These are phyloP conservation scores for Ogataea kodamae DNA, from an alignment of 805 yeast genomes.

Conservation along the genomic window DNA sequence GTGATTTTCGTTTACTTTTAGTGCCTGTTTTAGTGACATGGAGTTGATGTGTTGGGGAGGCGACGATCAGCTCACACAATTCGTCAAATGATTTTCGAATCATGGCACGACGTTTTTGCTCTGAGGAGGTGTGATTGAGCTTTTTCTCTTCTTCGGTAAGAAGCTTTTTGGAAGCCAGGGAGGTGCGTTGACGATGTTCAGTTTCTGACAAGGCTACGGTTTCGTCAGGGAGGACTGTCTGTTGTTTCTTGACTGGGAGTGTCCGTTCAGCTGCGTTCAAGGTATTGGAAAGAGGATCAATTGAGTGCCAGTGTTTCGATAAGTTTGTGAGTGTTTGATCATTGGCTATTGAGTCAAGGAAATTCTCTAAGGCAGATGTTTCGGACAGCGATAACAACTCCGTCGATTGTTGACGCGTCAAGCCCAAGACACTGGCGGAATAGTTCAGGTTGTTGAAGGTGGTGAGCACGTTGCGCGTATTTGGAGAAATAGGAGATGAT, in stretches of 20 bases:
- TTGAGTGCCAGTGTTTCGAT: constrained; percentile 33
- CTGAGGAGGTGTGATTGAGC: constrained; percentile 38
- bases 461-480: constrained; percentile 30
- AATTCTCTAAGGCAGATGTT: constrained; percentile 33
- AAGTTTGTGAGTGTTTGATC: constrained; percentile 28
- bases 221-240: background rate
- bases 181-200: constrained; percentile 2
- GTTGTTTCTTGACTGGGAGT: too few species aligned
- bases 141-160: constrained; percentile 35
- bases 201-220: constrained; percentile 7
- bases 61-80: constrained; percentile 28
- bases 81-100: constrained; percentile 38
- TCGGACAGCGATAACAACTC: constrained; percentile 35
- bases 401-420: constrained; percentile 13
- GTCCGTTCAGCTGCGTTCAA: too few species aligned
- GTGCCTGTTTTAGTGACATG: constrained; percentile 5
- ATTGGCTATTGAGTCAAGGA: constrained; percentile 36
- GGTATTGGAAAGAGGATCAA: constrained; percentile 31
- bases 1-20: constrained; percentile 23
- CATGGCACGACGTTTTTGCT: constrained; percentile 37
- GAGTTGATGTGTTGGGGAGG: constrained; percentile 14
- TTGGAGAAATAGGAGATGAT: constrained; percentile 31
- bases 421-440: constrained; percentile 14
- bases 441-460: constrained; percentile 29
- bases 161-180: constrained; percentile 5